phyloP scores from a whole-genome alignment of 202 grass and related monocot genomes.

The Saccharum hybrid region DNA sequence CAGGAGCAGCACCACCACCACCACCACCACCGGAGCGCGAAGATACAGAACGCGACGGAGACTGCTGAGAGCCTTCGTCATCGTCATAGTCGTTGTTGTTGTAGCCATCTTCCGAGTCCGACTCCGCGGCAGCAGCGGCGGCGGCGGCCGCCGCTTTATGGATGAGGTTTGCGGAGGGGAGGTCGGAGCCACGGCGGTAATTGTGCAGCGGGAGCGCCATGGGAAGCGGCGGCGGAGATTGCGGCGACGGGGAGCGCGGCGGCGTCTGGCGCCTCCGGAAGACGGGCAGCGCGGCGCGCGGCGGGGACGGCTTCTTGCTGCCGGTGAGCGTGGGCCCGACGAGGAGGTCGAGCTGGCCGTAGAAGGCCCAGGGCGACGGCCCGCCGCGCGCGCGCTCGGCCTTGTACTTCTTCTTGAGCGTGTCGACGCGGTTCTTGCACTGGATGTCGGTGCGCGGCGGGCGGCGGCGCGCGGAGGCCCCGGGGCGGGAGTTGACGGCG shows the following conservation, averaged over 20 bases:
- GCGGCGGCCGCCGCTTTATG: constrained; percentile 57
- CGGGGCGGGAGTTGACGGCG: constrained; percentile 80
- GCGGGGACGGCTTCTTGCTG: constrained; percentile 57
- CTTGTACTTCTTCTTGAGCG: constrained; percentile 99
- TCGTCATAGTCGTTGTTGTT: constrained; percentile 66
- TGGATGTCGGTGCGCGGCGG: constrained; percentile 93
- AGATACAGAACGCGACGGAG: constrained; percentile 58
- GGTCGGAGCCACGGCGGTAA: constrained; percentile 47
- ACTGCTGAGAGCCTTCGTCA: constrained; percentile 51
- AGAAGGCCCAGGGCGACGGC: constrained; percentile 69
- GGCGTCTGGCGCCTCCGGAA: constrained; percentile 48
- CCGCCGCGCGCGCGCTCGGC: constrained; percentile 58
- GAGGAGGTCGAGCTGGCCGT: constrained; percentile 63
- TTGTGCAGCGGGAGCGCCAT: constrained; percentile 60
- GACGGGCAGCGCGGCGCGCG: constrained; percentile 37
- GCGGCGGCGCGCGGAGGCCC: constrained; percentile 63
- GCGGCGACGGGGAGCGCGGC: constrained; percentile 46
- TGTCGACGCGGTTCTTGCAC: constrained; percentile 99
- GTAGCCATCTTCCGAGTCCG: constrained; percentile 61
- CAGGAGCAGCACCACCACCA: neutral
- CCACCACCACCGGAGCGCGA: constrained; percentile 37
- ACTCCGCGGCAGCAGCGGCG: constrained; percentile 43
- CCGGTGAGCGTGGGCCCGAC: constrained; percentile 62
- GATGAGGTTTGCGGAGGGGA: constrained; percentile 50
- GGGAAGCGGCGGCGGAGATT: constrained; percentile 45